Evolutionary conservation across 2,329 filamentous ascomycete genomes (phyloP).

Genomic region (Scytalidium lignicola): DNA sequence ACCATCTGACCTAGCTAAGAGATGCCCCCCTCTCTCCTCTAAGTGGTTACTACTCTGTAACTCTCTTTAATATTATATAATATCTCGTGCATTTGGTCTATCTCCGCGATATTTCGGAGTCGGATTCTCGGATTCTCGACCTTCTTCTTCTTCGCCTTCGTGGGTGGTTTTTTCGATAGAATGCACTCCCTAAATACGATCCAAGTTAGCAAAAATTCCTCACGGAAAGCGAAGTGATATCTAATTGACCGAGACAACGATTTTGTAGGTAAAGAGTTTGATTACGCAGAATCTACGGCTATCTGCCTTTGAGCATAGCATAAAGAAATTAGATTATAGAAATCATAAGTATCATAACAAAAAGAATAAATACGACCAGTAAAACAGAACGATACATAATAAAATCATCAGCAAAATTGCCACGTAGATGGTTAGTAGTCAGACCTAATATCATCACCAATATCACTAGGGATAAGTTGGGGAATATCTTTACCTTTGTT

Average conservation of each 20-base stretch:
- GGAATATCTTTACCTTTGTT: constrained; percentile 21
- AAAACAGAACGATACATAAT: no score
- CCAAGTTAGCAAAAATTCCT: background rate
- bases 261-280: background rate
- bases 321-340: background rate
- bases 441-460: background rate
- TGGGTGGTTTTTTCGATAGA: background rate
- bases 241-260: background rate
- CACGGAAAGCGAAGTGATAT: background rate
- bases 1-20: no score
- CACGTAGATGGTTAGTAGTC: no score
- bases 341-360: background rate
- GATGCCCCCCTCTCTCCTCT: no score
- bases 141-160: background rate
- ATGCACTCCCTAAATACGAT: background rate
- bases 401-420: no score
- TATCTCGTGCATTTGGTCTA: background rate
- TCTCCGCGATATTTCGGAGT: background rate
- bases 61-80: background rate
- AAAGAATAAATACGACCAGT: no score
- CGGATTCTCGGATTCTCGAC: background rate
- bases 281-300: background rate
- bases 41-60: background rate
- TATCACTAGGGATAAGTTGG: background rate
- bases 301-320: background rate